phyloP scores from a whole-genome alignment of 768 basidiomycete species.

The Floccularia luteovirens region DNA sequence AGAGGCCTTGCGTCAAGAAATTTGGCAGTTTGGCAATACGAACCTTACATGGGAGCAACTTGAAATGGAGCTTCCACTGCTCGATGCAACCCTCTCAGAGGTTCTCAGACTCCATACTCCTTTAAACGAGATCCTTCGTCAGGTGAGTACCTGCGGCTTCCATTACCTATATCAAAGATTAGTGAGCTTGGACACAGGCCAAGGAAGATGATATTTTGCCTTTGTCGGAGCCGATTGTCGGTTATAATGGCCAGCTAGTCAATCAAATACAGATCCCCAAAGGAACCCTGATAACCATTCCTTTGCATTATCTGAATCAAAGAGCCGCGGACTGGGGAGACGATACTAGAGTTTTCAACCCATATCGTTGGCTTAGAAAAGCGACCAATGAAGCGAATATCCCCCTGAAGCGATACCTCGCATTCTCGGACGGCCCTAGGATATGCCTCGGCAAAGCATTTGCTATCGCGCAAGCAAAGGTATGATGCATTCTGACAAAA shows the following conservation, averaged over 20 bases:
- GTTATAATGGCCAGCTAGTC: neutral
- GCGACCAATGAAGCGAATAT: slow-evolving; percentile 21
- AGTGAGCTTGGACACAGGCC: neutral
- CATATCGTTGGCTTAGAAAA: slow-evolving; percentile 31
- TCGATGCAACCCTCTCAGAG: slow-evolving; percentile 34
- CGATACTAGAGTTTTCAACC: slow-evolving; percentile 34
- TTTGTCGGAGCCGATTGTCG: neutral
- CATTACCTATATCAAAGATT: neutral
- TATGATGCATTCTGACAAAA: slow-evolving; percentile 6
- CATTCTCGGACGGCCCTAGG: slow-evolving; percentile 36
- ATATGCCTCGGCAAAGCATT: slow-evolving; percentile 37
- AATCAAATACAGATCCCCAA: slow-evolving; percentile 26
- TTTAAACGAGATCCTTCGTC: slow-evolving; percentile 16
- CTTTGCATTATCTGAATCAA: slow-evolving; percentile 31
- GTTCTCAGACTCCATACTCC: slow-evolving; percentile 28
- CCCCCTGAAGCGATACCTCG: slow-evolving; percentile 30
- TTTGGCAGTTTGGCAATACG: slow-evolving; percentile 5
- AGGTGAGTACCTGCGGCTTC: slow-evolving; percentile 13
- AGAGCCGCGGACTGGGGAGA: slow-evolving; percentile 34
- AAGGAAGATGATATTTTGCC: neutral
- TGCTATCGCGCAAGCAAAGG: slow-evolving; percentile 34
- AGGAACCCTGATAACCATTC: slow-evolving; percentile 28
- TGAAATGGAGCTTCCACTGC: slow-evolving; percentile 22
- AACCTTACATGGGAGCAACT: slow-evolving; percentile 35
- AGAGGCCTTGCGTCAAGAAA: slow-evolving; percentile 10